These are phyloP conservation scores for Fusarium illudens DNA, from an alignment of 2,329 filamentous ascomycete species.

Conservation along the genomic window DNA sequence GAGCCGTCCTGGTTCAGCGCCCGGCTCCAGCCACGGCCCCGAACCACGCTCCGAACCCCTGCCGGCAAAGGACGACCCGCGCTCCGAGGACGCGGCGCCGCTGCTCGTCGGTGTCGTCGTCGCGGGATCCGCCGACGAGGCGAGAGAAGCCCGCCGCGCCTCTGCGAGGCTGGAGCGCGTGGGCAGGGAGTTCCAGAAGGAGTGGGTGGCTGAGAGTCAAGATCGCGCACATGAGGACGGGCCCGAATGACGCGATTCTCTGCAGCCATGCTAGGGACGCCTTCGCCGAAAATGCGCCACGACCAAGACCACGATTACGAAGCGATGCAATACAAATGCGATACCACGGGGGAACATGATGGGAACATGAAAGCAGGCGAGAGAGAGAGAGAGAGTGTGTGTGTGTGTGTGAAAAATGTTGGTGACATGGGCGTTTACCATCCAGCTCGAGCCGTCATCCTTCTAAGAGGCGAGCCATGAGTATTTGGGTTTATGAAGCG, in stretches of 20 bases:
- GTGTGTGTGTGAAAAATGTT: slow-evolving; percentile 4
- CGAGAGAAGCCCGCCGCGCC: slow-evolving; percentile 61
- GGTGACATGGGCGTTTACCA: slow-evolving; percentile 2
- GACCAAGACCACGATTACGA: slow-evolving; percentile 38
- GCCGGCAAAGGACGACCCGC: slow-evolving; percentile 30
- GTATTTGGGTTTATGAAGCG: neutral
- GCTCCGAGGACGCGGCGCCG: slow-evolving; percentile 53
- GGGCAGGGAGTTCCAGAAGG: slow-evolving; percentile 62
- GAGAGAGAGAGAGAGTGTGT: neutral
- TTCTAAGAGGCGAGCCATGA: neutral
- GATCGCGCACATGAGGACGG: slow-evolving; percentile 39
- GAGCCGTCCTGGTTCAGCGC: slow-evolving; percentile 26
- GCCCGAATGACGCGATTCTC: slow-evolving; percentile 34
- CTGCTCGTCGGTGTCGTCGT: slow-evolving; percentile 65
- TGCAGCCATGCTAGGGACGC: neutral
- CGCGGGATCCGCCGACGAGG: slow-evolving; percentile 57
- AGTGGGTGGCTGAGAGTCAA: slow-evolving; percentile 53
- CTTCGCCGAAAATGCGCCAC: slow-evolving; percentile 10
- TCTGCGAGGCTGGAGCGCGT: slow-evolving; percentile 63
- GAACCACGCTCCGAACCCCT: slow-evolving; percentile 23
- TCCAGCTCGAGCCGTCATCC: slow-evolving; percentile 1
- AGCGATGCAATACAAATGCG: slow-evolving; percentile 33
- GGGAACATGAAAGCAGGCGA: neutral
- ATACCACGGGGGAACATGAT: slow-evolving; percentile 19
- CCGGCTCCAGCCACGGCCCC: slow-evolving; percentile 23